Base-by-base conservation (phyloP, 495 filamentous ascomycete species). In the Cudoniella acicularis region DNA sequence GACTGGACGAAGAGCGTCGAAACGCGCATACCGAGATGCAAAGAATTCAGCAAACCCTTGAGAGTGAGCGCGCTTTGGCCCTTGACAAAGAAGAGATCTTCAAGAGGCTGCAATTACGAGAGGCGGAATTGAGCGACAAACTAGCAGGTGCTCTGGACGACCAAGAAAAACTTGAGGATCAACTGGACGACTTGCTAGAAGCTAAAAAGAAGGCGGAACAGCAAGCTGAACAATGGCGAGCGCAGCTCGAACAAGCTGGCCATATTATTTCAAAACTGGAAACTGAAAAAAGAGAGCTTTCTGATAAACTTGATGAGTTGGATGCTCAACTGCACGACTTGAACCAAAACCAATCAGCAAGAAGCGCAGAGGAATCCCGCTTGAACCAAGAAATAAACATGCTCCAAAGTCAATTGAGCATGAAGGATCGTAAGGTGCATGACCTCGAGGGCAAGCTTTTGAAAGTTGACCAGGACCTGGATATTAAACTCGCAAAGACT, bases 51-150 rank as follows among this genome's bases (percentile, higher is more conserved):
- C 88, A 97, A 59, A 95, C 88, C 0, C 75, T 99, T 10, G 95
- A 99, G 72, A 96, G 92, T 59, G 95, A 99, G 72, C 85, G 95
- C 54, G 89, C 92, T 20, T 76, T 99, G 25, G 95, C 95, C 0
- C 77, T 99, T 8, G 95, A 99, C 70, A 99, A 98, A 68, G 95
- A 99, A 63, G 94, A 98, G 61, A 98, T 99, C 40, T 97, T 97
- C 76, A 94, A 92, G 68, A 83, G 95, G 17, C 78, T 97, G n/a
- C 93, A 96, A 67, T 69, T 87, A 36, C 85, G 93, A 22, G 94
- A 98, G 69, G 83, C 86, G 2, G 92, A 97, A 66, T 79, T 99
- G 0, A 86, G 82, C 17, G 95, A 99, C 65, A 96, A 98, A 73
- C 77, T 99, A 20, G 82, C 91, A 11, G 94, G 87, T 27, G 92